Evolutionary conservation across 768 basidiomycete species (phyloP).

Genomic region (Trametes maxima): DNA sequence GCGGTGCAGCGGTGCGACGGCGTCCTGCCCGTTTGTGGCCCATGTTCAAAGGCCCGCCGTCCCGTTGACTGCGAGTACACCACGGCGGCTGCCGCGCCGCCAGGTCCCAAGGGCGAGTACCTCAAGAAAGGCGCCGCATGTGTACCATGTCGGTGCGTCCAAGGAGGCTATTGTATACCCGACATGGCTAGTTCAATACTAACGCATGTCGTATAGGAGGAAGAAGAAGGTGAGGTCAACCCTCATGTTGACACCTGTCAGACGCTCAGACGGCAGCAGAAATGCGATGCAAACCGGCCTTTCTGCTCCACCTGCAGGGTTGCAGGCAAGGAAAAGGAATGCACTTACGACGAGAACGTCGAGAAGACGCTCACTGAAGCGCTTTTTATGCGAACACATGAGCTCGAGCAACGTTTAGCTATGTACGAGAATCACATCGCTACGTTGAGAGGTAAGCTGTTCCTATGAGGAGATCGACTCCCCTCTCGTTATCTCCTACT

Average conservation of each 20-base stretch:
- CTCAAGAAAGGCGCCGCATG: conserved; percentile 33
- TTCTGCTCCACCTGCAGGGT: conserved; percentile 29
- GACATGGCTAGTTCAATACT: background rate
- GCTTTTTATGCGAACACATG: conserved; percentile 22
- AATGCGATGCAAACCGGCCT: conserved; percentile 31
- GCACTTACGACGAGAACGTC: conserved; percentile 30
- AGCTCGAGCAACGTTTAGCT: conserved; percentile 26
- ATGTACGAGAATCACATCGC: conserved; percentile 18
- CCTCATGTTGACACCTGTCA: no score
- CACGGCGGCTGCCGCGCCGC: conserved; percentile 1
- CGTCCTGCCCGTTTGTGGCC: conserved; percentile 26
- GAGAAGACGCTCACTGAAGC: conserved; percentile 23
- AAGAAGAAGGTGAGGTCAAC: conserved; percentile 31
- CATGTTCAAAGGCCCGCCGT: conserved; percentile 30
- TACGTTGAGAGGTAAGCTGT: conserved; percentile 8
- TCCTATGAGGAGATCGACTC: background rate
- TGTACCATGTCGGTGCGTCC: conserved; percentile 26
- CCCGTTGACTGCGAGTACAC: conserved; percentile 27
- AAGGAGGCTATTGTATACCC: background rate
- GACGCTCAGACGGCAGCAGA: conserved; percentile 14
- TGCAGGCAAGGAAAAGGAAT: conserved; percentile 29
- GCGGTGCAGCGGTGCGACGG: conserved; percentile 31
- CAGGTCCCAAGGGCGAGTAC: conserved; percentile 26
- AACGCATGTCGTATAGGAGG: conserved; percentile 12
- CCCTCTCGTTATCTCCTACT: background rate